Base-by-base conservation (phyloP, 768 basidiomycete genomes). In the Lepiota venenata region DNA sequence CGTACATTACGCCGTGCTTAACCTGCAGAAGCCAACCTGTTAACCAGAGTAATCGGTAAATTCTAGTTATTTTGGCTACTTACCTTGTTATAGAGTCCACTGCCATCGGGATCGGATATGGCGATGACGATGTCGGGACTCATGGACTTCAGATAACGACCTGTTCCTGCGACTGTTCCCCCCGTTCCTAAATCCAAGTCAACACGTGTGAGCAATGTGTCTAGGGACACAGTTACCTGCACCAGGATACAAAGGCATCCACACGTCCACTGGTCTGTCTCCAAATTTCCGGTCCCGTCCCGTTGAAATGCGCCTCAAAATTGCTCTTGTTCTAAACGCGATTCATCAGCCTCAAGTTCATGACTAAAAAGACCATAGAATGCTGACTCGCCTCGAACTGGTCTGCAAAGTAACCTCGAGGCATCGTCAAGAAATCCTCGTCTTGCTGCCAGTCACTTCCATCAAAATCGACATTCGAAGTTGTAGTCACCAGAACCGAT, bases 231-330 rank as follows among this genome's bases (percentile, higher is more conserved):
- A 42, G 22, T 11, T 29, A 84, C 93, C 93, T 52, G 96, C 93
- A 1, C 96, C 96, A 25, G n/a, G 87, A 83, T 39, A 98, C 86
- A 62, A 98, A 98, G 5, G 87, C 93, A 63, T 90, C 79, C 0
- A 97, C 57, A 22, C 72, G 71, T 10, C 94, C 94, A 62, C 85
- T 87, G 6, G 91, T 93, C 66, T 99, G 97, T 40, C 86, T 77
- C 88, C 93, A 93, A 32, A 98, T 91, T 73, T 98, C 97, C 0
- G 93, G 94, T 0, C 92, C 97, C 0, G 97, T 98, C 5, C 91
- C 91, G 32, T 82, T 70, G 58, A 80, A 92, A 66, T 99, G 97
- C 0, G 96, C 93, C 50, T 87, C 78, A 66, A 84, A 93, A 63
- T 99, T 98, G 63, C 89, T 91, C 61, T 75, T 80, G 67, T 95